A percentile compares a stretch with the other conserved stretches of the same genome.
Evolutionary conservation across 169 alveolate species (phyloP).

Genomic region (Eimeria brunetti): DNA sequence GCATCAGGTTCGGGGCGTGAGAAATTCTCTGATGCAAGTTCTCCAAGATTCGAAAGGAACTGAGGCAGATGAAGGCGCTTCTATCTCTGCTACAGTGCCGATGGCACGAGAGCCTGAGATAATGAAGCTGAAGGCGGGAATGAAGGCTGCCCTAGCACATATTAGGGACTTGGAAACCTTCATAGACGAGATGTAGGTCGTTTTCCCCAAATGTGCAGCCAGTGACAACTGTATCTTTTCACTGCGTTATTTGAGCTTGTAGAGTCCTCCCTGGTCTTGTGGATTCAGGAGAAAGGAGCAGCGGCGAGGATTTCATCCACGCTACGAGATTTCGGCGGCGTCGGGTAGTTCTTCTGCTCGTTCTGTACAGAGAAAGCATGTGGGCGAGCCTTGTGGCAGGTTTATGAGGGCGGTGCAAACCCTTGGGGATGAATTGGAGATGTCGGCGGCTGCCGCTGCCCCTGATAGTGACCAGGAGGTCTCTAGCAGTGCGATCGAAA

Average conservation of each 20-base stretch:
- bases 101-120: slow-evolving; percentile 14
- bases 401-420: slow-evolving; percentile 24
- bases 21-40: slow-evolving; percentile 62
- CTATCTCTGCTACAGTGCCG: background rate
- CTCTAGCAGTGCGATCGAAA: background rate
- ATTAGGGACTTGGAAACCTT: slow-evolving; percentile 56
- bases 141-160: slow-evolving; percentile 73
- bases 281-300: slow-evolving; percentile 56
- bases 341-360: slow-evolving; percentile 31
- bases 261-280: background rate
- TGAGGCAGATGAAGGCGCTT: slow-evolving; percentile 14
- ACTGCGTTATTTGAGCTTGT: too few relatives aligned
- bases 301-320: slow-evolving; percentile 61
- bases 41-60: slow-evolving; percentile 39
- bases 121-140: slow-evolving; percentile 26
- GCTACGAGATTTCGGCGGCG: slow-evolving; percentile 48
- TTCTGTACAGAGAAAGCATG: background rate
- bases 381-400: background rate
- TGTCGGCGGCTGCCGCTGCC: background rate
- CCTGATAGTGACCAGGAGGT: background rate
- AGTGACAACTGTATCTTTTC: background rate
- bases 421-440: slow-evolving; percentile 66
- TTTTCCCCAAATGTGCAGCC: background rate
- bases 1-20: slow-evolving; percentile 74
- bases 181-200: slow-evolving; percentile 67